Base-by-base conservation (phyloP, 371 early-diverging fungal genomes). In the Mucor velutinosus region DNA sequence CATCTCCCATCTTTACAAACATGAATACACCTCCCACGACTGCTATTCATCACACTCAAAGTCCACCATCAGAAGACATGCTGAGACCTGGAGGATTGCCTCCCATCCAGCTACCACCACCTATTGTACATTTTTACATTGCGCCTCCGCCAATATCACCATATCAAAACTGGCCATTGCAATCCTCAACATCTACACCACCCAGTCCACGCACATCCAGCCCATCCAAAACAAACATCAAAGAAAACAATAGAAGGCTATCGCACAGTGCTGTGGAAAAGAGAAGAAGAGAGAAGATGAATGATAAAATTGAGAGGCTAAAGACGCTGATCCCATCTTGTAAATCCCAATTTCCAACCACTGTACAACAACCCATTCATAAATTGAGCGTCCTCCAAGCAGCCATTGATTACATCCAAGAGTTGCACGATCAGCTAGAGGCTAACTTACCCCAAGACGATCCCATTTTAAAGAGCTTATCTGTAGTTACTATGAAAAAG, bases 241-340 rank as follows among this genome's bases (percentile, higher is more conserved):
- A 74, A 27, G 83, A 80, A 59, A 58, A 72, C 33, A 70, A 75
- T 49, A 85, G 90, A 58, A 87, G 84, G 60, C 78, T 83, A 12
- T 87, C 90, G 0, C 91, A 91, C 61, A 87, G 88, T 21, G 90
- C 90, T 27, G 86, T 91, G 12, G 91, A 91, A 65, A 80, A 89
- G 17, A 80, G 88, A 17, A 84, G 91, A 45, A 87, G 91, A 55
- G 90, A 91, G 51, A 83, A 85, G 51, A 90, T 89, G 78, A 90
- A 91, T 68, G 89, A 87, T 72, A 76, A 76, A 41, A 76, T 76
- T 4, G 66, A 70, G 37, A 60, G 58, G 53, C 39, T 76, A 29
- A 73, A 73, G 19, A 35, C 62, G 1, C 39, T 76, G 12, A 67
- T 76, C 37, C 76, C 76, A 12, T 66, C 73, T 17, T 88, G 88